Conservation (phyloP, 176 grass and related monocot species). For the Avena insularis region DNA sequence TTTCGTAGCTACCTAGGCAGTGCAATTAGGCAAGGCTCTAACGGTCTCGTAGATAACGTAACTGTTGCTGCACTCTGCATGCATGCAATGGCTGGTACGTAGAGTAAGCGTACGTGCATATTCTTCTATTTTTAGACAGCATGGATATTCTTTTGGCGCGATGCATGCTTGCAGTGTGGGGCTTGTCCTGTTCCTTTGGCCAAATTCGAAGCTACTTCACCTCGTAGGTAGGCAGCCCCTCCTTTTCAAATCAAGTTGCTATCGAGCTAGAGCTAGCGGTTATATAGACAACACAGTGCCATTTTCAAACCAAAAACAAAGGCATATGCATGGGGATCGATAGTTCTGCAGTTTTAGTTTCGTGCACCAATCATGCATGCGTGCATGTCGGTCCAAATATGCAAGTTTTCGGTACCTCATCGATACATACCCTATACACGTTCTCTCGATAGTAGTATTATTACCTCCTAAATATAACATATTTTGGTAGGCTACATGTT, state of each 20-base stretch:
- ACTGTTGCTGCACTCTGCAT: too few species aligned
- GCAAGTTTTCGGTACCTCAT: too few species aligned
- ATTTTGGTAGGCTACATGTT: too few species aligned
- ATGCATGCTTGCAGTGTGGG: neutral
- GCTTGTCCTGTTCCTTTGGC: slow-evolving; percentile 41
- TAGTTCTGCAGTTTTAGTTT: neutral
- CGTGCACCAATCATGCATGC: too few species aligned
- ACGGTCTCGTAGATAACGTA: too few species aligned
- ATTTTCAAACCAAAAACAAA: slow-evolving; percentile 47
- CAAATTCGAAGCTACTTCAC: slow-evolving; percentile 50
- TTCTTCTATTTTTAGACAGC: neutral
- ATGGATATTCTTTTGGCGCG: neutral
- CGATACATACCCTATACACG: too few species aligned
- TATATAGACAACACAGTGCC: neutral
- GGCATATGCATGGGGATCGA: neutral
- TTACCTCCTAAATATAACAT: too few species aligned
- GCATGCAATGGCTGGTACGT: too few species aligned
- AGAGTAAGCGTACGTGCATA: neutral
- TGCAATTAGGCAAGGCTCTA: too few species aligned
- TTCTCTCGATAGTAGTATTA: too few species aligned
- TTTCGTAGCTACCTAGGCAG: too few species aligned
- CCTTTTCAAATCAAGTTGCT: slow-evolving; percentile 41
- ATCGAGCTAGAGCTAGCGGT: slow-evolving; percentile 15
- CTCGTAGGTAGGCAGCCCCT: slow-evolving; percentile 42
- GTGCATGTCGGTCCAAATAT: too few species aligned